These are phyloP conservation scores for Thymus quinquecostatus DNA, from an alignment of 257 asterid genomes.

Conservation along the genomic window DNA sequence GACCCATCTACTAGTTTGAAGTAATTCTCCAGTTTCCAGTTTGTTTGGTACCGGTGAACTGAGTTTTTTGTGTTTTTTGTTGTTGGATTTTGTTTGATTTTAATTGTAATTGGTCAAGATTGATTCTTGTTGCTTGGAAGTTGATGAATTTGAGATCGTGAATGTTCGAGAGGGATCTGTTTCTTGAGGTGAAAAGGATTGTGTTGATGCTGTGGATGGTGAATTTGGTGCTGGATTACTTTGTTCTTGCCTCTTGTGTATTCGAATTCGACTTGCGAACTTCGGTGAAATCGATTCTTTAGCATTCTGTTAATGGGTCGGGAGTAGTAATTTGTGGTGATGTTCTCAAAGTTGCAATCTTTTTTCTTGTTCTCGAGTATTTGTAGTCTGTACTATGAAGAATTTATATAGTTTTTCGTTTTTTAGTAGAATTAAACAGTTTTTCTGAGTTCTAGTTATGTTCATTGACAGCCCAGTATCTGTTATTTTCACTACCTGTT, in stretches of 20 bases:
- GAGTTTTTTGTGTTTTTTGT: neutral
- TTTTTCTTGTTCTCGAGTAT: slow-evolving; percentile 16
- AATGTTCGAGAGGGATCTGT: slow-evolving; percentile 41
- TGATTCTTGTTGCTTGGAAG: slow-evolving; percentile 22
- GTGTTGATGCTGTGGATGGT: neutral
- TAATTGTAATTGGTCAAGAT: neutral
- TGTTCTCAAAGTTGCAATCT: slow-evolving; percentile 32
- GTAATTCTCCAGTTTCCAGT: neutral
- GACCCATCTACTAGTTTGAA: slow-evolving; percentile 19
- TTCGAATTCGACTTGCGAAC: slow-evolving; percentile 8
- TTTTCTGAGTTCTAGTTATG: slow-evolving; percentile 16
- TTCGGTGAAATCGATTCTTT: slow-evolving; percentile 21
- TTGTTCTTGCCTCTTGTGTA: slow-evolving; percentile 12
- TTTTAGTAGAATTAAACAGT: neutral
- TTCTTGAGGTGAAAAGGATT: neutral
- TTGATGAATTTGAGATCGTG: slow-evolving; percentile 26
- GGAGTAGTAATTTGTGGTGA: slow-evolving; percentile 31
- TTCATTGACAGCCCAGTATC: slow-evolving; percentile 1
- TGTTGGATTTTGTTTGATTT: too few relatives aligned
- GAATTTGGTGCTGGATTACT: neutral
- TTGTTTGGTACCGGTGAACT: slow-evolving; percentile 15
- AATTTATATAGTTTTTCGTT: neutral
- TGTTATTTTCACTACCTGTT: neutral
- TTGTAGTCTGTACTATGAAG: neutral
- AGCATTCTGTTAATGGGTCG: slow-evolving; percentile 24